These are phyloP conservation scores for Penicillium canariense DNA, from an alignment of 495 filamentous ascomycete genomes.

Conservation along the genomic window DNA sequence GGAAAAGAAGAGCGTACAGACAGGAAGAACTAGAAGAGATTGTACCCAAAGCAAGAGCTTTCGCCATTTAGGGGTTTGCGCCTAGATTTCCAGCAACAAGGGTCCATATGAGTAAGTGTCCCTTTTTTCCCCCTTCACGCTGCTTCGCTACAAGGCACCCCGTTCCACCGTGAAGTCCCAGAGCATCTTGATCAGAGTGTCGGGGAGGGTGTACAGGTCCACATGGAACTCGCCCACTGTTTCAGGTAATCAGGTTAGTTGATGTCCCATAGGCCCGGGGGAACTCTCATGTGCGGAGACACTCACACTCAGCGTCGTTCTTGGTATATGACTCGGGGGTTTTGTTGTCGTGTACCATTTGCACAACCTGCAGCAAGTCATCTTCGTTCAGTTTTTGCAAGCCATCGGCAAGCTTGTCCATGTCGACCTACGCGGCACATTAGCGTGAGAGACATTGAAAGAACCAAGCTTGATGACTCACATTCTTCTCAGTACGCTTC, in stretches of 20 bases:
- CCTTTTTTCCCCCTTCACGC: background rate
- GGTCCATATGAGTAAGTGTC: background rate
- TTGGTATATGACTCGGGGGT: slow-evolving; percentile 87
- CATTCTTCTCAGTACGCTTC: slow-evolving; percentile 66
- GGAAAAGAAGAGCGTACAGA: background rate
- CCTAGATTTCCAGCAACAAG: background rate
- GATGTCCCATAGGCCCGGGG: background rate
- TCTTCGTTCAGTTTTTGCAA: slow-evolving; percentile 82
- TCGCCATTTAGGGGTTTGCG: background rate
- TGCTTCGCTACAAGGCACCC: slow-evolving; percentile 32
- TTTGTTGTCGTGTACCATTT: slow-evolving; percentile 98
- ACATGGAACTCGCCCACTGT: slow-evolving; percentile 97
- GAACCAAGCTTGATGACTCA: slow-evolving; percentile 24
- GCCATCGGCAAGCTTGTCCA: slow-evolving; percentile 96
- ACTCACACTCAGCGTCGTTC: slow-evolving; percentile 91
- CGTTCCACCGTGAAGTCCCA: slow-evolving; percentile 76
- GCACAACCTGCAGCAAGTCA: slow-evolving; percentile 89
- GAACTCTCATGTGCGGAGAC: background rate
- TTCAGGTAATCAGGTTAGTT: background rate
- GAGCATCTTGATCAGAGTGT: slow-evolving; percentile 75
- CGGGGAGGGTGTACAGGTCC: slow-evolving; percentile 92
- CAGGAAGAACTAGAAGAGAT: background rate
- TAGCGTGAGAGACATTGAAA: slow-evolving; percentile 1
- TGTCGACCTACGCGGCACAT: slow-evolving; percentile 59
- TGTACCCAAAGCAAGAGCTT: background rate